Conservation (phyloP, 257 asterid species). For the Lavandula angustifolia region DNA sequence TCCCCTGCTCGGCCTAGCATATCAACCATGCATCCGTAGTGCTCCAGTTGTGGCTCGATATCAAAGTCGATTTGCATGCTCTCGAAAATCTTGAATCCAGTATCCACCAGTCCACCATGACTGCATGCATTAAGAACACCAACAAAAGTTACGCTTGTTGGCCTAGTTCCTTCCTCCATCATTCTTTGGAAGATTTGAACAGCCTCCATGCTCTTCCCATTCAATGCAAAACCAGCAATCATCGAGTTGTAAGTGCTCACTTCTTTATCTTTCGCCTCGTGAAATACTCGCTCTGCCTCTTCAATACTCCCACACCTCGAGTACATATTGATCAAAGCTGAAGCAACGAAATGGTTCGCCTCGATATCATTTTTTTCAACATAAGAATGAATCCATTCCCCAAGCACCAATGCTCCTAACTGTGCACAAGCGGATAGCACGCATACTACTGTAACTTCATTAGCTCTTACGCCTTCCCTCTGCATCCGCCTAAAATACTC, state of each 20-base stretch:
- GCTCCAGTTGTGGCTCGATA: slow-evolving; percentile 49
- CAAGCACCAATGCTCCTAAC: slow-evolving; percentile 55
- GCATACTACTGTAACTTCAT: slow-evolving; percentile 52
- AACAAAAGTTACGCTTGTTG: slow-evolving; percentile 46
- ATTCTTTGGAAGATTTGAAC: slow-evolving; percentile 41
- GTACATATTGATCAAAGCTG: slow-evolving; percentile 58
- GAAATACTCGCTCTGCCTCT: slow-evolving; percentile 46
- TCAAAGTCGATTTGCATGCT: slow-evolving; percentile 39
- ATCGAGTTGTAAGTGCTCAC: slow-evolving; percentile 51
- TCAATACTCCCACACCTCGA: slow-evolving; percentile 53
- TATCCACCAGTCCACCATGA: slow-evolving; percentile 52
- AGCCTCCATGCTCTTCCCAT: slow-evolving; percentile 51
- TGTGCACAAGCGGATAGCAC: slow-evolving; percentile 59
- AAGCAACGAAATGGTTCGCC: slow-evolving; percentile 49
- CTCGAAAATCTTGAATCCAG: slow-evolving; percentile 42
- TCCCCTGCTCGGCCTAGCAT: slow-evolving; percentile 59
- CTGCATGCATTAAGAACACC: slow-evolving; percentile 58
- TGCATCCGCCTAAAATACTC: slow-evolving; percentile 54
- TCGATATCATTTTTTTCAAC: slow-evolving; percentile 33
- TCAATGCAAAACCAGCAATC: slow-evolving; percentile 51
- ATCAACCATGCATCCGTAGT: slow-evolving; percentile 63
- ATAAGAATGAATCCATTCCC: slow-evolving; percentile 61
- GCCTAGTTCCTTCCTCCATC: slow-evolving; percentile 43
- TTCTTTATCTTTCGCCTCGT: slow-evolving; percentile 39
- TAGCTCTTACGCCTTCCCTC: slow-evolving; percentile 45